Conservation (phyloP, 768 basidiomycete genomes). For the Peribolospora baueri region DNA sequence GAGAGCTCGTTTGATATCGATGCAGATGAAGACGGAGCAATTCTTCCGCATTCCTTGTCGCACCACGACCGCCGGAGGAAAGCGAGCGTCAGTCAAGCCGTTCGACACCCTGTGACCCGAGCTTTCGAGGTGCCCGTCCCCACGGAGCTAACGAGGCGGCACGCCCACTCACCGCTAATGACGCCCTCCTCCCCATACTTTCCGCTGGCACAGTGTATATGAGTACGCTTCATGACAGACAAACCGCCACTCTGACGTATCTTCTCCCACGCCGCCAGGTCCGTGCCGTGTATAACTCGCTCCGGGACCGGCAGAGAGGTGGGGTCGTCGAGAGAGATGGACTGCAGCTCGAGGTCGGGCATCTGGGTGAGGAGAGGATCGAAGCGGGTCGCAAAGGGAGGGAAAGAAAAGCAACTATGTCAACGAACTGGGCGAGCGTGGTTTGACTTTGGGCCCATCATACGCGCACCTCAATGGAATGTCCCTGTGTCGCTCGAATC, state of each 20-base stretch:
- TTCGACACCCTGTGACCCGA: neutral
- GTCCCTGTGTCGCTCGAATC: conserved; percentile 78
- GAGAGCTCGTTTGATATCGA: conserved; percentile 36
- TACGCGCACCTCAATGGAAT: conserved; percentile 42
- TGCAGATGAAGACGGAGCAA: conserved; percentile 56
- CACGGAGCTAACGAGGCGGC: conserved; percentile 49
- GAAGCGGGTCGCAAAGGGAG: no score
- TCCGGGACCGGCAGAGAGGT: no score
- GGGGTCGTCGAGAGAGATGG: no score
- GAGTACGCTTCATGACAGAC: conserved; percentile 50
- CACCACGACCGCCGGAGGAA: neutral
- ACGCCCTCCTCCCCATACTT: conserved; percentile 34
- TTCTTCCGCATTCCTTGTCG: conserved; percentile 35
- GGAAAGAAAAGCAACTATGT: no score
- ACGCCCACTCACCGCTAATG: conserved; percentile 38
- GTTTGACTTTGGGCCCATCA: no score
- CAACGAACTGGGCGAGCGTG: no score
- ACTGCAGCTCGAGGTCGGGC: no score
- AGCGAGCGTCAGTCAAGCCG: neutral
- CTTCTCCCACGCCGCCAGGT: conserved; percentile 15
- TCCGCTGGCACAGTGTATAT: conserved; percentile 77
- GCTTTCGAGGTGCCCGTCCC: neutral
- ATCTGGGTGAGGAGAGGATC: no score
- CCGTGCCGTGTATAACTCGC: conserved; percentile 18
- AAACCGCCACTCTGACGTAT: conserved; percentile 15